Evolutionary conservation across 306 rosid genomes (phyloP), one percentile per base, ranked within the genome.

Genomic region (Lablab purpureus): DNA sequence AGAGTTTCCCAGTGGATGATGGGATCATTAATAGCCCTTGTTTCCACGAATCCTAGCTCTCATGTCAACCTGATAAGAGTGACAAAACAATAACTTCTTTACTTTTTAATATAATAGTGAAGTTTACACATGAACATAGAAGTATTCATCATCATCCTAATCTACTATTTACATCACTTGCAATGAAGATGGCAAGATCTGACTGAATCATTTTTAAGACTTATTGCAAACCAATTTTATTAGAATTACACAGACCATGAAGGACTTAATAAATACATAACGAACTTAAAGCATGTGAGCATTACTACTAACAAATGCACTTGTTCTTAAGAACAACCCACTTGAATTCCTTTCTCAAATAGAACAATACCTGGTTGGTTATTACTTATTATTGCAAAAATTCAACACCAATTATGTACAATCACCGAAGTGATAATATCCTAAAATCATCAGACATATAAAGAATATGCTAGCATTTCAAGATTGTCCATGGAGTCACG

Each of bases 1-100:
- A 51, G 34, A 28, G 56, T 62, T 71, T 77, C 64, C 70, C 52
- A 40, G 25, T 60, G 58, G 41, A 52, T 64, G 63, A 18, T 63
- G 54, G 13, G 52, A 50, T 34, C 74, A n/a, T 30, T 43, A 85
- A 72, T 88, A 85, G 45, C 91, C 91, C 72, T 88, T 88, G 87
- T 88, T 88, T 56, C 91, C 91, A 10, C 91, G 89, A 83, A 85
- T 88, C 79, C 89, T 83, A 64, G 87, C 85, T 83, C 91, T 85
- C 91, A 88, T 88, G 75, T 86, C 89, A 76, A 86, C 75, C 89
- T 86, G 89, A 50, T 46, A 37, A 74, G 28, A 70, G 27, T 15
- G 19, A 6, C 6, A 56, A 52, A 73, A 69, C 15, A 65, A n/a
- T 13, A 72, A 67, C 43, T 12, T n/a, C 62, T 47, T 83, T 56